Percentiles rank a stretch among this genome's conserved stretches.
Conservation (phyloP, 495 filamentous ascomycete species). For the Penicillium crystallinum region DNA sequence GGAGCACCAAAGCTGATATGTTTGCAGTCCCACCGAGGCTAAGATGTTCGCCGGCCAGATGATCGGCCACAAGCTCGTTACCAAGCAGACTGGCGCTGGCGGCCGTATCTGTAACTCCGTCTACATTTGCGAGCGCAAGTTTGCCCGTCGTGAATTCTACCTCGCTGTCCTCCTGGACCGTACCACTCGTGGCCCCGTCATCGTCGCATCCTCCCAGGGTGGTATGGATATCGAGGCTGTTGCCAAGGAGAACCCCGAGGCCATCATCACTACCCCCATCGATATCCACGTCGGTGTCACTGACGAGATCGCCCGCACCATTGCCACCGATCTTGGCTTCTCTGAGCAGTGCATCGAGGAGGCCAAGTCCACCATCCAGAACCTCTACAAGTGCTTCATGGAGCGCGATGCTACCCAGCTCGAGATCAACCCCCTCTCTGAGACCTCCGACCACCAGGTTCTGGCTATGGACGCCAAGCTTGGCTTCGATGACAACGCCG, state of each 20-base stretch:
- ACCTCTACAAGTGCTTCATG: constrained; percentile 96
- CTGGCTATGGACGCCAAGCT: constrained; percentile 99
- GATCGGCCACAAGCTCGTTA: constrained; percentile 99
- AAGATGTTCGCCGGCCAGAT: constrained; percentile 98
- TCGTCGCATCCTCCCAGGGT: constrained; percentile 95
- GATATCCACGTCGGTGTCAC: constrained; percentile 94
- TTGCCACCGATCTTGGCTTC: constrained; percentile 91
- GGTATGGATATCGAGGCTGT: constrained; percentile 99
- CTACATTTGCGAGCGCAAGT: constrained; percentile 99
- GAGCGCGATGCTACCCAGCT: constrained; percentile 98
- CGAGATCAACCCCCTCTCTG: constrained; percentile 97
- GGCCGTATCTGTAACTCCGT: constrained; percentile 93
- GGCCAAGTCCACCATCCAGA: constrained; percentile 92
- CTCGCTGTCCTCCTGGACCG: constrained; percentile 98
- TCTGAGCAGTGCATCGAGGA: constrained; percentile 94
- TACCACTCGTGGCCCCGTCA: constrained; percentile 82
- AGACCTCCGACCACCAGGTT: constrained; percentile 96
- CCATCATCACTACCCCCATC: constrained; percentile 87
- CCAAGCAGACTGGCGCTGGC: constrained; percentile 92
- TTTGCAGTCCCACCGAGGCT: constrained; percentile 65
- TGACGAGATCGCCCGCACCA: constrained; percentile 84
- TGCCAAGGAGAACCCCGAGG: constrained; percentile 93
- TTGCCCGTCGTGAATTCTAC: constrained; percentile 98
- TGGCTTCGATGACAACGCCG: constrained; percentile 95
- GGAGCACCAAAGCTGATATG: constrained; percentile 15